Percentiles rank a stretch among this genome's conserved stretches.
These are phyloP conservation scores for Trametes cubensis DNA, from an alignment of 768 basidiomycete species.

Conservation along the genomic window DNA sequence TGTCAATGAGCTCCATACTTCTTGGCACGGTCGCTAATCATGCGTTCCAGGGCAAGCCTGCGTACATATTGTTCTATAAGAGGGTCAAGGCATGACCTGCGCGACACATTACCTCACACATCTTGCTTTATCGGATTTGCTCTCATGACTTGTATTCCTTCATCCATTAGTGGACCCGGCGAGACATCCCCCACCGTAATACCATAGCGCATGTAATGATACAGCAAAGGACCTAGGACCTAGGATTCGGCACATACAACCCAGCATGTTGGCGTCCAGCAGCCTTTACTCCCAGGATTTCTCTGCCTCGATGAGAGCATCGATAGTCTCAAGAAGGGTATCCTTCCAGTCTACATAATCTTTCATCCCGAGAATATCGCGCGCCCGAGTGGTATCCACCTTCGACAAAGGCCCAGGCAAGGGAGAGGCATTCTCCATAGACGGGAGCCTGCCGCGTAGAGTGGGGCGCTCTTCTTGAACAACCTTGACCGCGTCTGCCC, in stretches of 20 bases:
- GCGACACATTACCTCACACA: constrained; percentile 9
- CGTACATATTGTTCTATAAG: constrained; percentile 76
- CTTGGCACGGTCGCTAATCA: constrained; percentile 2
- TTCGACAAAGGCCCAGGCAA: constrained; percentile 10
- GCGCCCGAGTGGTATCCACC: background rate
- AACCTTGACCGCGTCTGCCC: constrained; percentile 31
- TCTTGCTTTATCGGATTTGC: constrained; percentile 29
- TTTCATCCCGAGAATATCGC: background rate
- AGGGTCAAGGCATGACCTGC: constrained; percentile 31
- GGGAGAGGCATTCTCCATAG: background rate
- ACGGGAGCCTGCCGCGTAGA: constrained; percentile 29
- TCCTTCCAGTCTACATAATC: constrained; percentile 5
- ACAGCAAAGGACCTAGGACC: constrained; percentile 29
- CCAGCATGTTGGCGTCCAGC: background rate
- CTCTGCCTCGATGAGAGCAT: constrained; percentile 2
- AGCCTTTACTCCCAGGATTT: background rate
- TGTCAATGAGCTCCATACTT: constrained; percentile 11
- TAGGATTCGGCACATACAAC: background rate
- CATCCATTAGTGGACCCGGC: constrained; percentile 20
- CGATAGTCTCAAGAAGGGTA: constrained; percentile 6
- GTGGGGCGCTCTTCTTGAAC: constrained; percentile 29
- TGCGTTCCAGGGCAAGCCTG: constrained; percentile 60
- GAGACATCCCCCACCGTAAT: constrained; percentile 26
- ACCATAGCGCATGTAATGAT: constrained; percentile 44
- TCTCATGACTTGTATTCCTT: constrained; percentile 26